These are phyloP conservation scores for Plasmodium yoelii DNA, from an alignment of 169 alveolate genomes.

Conservation along the genomic window DNA sequence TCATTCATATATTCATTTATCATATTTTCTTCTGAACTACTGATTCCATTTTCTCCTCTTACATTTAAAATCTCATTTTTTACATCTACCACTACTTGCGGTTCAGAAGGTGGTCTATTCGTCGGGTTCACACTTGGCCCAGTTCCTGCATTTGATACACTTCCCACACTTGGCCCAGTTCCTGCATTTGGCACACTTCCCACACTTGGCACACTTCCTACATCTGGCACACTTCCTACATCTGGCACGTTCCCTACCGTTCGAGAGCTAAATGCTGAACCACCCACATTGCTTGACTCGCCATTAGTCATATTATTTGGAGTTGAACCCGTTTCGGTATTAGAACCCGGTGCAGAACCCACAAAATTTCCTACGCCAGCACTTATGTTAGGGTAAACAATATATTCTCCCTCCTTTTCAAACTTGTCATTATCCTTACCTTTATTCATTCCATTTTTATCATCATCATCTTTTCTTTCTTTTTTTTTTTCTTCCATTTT, in stretches of 20 bases:
- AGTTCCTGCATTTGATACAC: no score
- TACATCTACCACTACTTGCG: neutral
- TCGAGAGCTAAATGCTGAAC: neutral
- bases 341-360: neutral
- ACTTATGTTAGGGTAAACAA: neutral
- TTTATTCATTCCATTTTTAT: neutral
- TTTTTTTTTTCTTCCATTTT: neutral
- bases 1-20: slow-evolving; percentile 29
- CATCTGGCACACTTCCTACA: no score
- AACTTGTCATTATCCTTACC: neutral
- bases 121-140: neutral
- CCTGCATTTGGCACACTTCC: no score
- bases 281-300: neutral
- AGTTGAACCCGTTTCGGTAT: neutral
- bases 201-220: no score
- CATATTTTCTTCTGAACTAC: neutral
- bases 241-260: no score
- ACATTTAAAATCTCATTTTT: neutral
- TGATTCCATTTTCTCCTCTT: neutral
- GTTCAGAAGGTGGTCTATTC: neutral
- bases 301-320: neutral
- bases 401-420: neutral
- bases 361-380: neutral
- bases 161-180: no score
- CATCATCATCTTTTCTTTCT: neutral